Conservation (phyloP, 192 early-diverging fungal genomes). For the Rhizophagus clarus region DNA sequence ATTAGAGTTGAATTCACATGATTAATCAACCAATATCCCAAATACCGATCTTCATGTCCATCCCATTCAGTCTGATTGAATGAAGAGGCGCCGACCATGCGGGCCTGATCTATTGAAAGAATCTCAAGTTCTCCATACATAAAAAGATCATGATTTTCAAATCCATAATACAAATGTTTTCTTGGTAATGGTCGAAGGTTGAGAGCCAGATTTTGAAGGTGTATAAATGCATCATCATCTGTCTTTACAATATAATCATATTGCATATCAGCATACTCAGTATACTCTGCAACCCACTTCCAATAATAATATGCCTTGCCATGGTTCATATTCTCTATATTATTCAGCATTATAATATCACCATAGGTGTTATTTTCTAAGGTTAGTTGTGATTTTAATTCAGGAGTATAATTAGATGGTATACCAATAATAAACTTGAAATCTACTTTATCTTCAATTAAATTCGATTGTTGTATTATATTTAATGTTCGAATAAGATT, state of each 20-base stretch:
- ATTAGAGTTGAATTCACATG: constrained; percentile 1
- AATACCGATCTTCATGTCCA: constrained; percentile 40
- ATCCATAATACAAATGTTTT: constrained; percentile 42
- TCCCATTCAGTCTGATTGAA: constrained; percentile 27
- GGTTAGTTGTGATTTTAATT: background rate
- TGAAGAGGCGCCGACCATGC: constrained; percentile 33
- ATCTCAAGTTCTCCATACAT: constrained; percentile 38
- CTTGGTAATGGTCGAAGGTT: constrained; percentile 33
- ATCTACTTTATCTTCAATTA: constrained; percentile 27
- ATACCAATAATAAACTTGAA: constrained; percentile 41
- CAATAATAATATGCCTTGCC: constrained; percentile 43
- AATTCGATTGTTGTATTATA: constrained; percentile 19
- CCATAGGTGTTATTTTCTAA: constrained; percentile 35
- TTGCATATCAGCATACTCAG: background rate
- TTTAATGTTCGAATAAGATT: constrained; percentile 38
- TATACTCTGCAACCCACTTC: constrained; percentile 29
- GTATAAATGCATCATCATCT: constrained; percentile 42
- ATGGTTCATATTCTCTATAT: constrained; percentile 43
- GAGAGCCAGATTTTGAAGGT: constrained; percentile 36
- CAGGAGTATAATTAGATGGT: background rate
- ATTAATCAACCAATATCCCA: constrained; percentile 40
- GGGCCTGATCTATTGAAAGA: constrained; percentile 36
- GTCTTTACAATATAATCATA: constrained; percentile 41
- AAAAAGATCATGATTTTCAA: background rate
- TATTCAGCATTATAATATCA: constrained; percentile 40